Evolutionary conservation across 2,329 filamentous ascomycete species (phyloP), one percentile per base, ranked within the genome.

Genomic region (Amphichorda felina): DNA sequence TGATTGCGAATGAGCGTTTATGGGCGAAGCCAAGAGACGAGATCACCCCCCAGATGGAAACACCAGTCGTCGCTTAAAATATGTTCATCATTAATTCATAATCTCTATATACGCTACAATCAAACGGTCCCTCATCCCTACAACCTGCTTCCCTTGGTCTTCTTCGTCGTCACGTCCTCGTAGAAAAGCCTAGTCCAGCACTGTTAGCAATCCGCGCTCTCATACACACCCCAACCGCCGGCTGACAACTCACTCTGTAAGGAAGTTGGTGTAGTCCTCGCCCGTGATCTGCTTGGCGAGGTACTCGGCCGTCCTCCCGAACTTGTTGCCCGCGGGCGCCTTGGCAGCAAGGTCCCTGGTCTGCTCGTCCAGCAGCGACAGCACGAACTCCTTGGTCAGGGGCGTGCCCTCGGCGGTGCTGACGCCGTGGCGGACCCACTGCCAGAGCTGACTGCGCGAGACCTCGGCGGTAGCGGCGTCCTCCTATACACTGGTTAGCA

Each of bases 401-500:
- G 72, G 81, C 67, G 84, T 82, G 58, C 85, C 86, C 53, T 89
- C 83, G 22, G 77, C 72, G 4, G 83, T 89, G 38, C 69, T 68
- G 37, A 83, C 66, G 39, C 67, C 65, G 50, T 73, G 69, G 47
- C 68, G 72, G 40, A 77, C 72, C 86, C 86, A 94, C 58, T 94
- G 86, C 85, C 85, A 89, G 22, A 94, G 68, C 64, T 94, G 86
- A 44, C 73, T 80, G 44, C 86, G 75, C 34, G 80, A 87, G 3
- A 94, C 86, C 59, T 94, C 86, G 26, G 86, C 86, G 1, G 86
- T 94, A 9, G 86, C 86, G 14, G 86, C 86, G 44, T 94, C 86
- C 63, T 94, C 86, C 64, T 34, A 17, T 19, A 13, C 1, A 3
- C 16, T 5, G 8, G 21, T 38, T 33, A 34, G 33, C 11, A 7